Evolutionary conservation across 2,329 filamentous ascomycete genomes (phyloP), one percentile per base, ranked within the genome.

Genomic region (Endothia cerciana): DNA sequence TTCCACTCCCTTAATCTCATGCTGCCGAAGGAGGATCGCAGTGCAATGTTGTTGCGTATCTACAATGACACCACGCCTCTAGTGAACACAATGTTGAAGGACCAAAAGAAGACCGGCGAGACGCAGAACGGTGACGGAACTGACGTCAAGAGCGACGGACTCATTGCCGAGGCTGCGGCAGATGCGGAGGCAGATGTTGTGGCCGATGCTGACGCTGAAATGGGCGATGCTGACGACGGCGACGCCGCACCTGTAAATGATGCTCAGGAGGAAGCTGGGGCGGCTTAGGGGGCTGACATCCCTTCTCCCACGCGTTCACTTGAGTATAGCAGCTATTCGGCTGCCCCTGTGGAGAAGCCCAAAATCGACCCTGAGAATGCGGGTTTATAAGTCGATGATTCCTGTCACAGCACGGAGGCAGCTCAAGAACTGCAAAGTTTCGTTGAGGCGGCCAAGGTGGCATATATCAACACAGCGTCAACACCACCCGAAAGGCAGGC

Each of bases 1-100:
- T 86, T 97, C 68, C 89, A 94, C 72, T 94, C 91, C 25, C 84
- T 98, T 66, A 99, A 99, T 77, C 86, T 99, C 63, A 99, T 99
- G 95, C 83, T 99, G 74, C 94, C 95, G 60, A 99, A 99, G 82
- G 95, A 99, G 77, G 95, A 99, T 71, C 88, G 95, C 19, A 90
- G 89, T 30, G 95, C 95, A 0, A 96, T 98, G 92, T 81, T 98
- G 71, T 83, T 98, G 69, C 86, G 95, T 28, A 83, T 99, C 68
- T 99, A 90, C 81, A 96, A 97, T 75, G 94, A 98, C 72, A 90
- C 90, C 36, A 90, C 91, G 0, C 92, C 92, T 4, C 83, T 97
- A 58, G 85, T 97, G 69, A 96, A 95, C 76, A 86, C 86, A 71
- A 83, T 81, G 19, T 77, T 86, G 51, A 81, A 85, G 73, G 83